Base-by-base conservation (phyloP, 1,284 basidiomycete species). In the Salmacisia buchloeana region DNA sequence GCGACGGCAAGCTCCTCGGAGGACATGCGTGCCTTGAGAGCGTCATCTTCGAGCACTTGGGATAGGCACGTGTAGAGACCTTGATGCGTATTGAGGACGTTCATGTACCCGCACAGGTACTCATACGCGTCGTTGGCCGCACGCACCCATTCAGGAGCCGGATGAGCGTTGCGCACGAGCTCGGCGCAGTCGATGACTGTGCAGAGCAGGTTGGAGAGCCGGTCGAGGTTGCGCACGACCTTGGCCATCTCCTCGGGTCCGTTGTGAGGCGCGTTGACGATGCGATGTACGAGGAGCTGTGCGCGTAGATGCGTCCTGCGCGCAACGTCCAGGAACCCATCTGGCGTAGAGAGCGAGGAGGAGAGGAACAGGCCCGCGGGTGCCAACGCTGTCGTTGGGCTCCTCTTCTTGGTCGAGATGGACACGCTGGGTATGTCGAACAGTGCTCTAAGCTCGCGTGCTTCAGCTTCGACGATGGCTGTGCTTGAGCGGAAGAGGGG, bases 101-200 rank as follows among this genome's bases (percentile, higher is more conserved):
- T 97, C 94, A 98, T 97, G 81, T 90, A 94, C 80, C 92, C 89
- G 83, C 92, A 97, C 63, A 97, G 83, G 64, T 86, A 87, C 81
- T 94, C 92, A 80, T 97, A 97, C 45, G 91, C 89, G 64, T 85
- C 83, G 75, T 97, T 91, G 35, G 92, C 91, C 61, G 88, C 88
- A 27, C 86, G 84, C 10, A 91, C 85, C 94, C 94, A 97, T 57
- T 82, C 77, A 21, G 83, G 82, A 72, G 94, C 90, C 0, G 94
- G 94, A 82, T 97, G 93, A 0, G 92, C 89, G 77, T 96, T 94
- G 66, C 94, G 85, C 18, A 98, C 85, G 54, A 97, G 85, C 80
- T 98, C 94, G 63, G 92, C 91, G 72, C 97, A 86, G 81, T 98
- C 94, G 68, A 97, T 97, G 63, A 98, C 92, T 7, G 91, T 89